A percentile compares a stretch with the other conserved stretches of the same genome.
These are phyloP conservation scores for Waltergamsia citrina DNA, from an alignment of 2,329 filamentous ascomycete genomes.

Conservation along the genomic window DNA sequence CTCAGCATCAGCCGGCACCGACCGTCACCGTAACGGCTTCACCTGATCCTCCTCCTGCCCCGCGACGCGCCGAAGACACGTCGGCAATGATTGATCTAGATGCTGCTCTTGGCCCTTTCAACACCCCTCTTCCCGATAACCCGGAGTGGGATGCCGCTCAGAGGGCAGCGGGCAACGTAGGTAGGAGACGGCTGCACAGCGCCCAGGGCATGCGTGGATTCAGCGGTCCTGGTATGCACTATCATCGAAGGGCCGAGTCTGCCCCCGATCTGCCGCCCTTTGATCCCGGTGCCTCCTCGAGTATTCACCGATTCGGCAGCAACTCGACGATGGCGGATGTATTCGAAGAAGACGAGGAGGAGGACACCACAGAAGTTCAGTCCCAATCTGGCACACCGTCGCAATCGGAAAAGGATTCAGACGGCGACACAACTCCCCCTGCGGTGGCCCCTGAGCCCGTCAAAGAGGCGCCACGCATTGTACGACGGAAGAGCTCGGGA, in stretches of 20 bases:
- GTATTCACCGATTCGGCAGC: conserved; percentile 54
- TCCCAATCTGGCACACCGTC: conserved; percentile 16
- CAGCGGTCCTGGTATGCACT: conserved; percentile 60
- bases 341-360: conserved; percentile 76
- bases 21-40: conserved; percentile 32
- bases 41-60: conserved; percentile 17
- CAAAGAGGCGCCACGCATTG: conserved; percentile 10
- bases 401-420: conserved; percentile 41
- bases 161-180: conserved; percentile 39
- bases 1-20: conserved; percentile 19
- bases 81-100: conserved; percentile 87
- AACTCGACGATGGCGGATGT: conserved; percentile 75
- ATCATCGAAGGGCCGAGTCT: conserved; percentile 70
- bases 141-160: conserved; percentile 61
- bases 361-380: conserved; percentile 37
- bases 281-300: conserved; percentile 46
- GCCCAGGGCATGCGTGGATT: conserved; percentile 63
- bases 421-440: conserved; percentile 24
- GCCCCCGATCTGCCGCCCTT: conserved; percentile 73
- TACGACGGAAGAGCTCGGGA: conserved; percentile 35
- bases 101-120: conserved; percentile 85
- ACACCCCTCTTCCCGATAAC: conserved; percentile 60
- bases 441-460: conserved; percentile 11
- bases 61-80: conserved; percentile 46
- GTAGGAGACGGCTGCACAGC: conserved; percentile 65